Conservation (phyloP, 768 basidiomycete species). For the Rhodocollybia butyracea region DNA sequence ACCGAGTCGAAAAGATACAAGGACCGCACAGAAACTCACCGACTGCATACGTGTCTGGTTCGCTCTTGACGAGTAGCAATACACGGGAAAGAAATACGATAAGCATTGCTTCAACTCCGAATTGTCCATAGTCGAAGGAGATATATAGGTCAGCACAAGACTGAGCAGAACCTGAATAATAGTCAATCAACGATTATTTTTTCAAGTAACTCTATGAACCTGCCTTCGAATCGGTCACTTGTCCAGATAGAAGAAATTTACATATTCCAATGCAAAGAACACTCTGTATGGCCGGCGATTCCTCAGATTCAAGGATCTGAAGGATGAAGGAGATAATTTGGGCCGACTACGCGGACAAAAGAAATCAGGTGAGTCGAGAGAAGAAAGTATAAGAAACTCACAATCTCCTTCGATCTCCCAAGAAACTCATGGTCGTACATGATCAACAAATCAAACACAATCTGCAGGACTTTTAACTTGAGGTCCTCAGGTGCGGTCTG, state of each 20-base stretch:
- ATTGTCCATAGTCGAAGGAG: conserved; percentile 81
- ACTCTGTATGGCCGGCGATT: conserved; percentile 72
- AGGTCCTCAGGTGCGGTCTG: conserved; percentile 74
- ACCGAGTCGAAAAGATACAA: background rate
- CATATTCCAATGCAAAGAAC: conserved; percentile 79
- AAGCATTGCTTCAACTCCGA: conserved; percentile 88
- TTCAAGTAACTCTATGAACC: background rate
- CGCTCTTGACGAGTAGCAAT: conserved; percentile 77
- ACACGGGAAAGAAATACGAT: conserved; percentile 94
- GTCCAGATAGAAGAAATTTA: conserved; percentile 85
- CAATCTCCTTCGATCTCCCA: conserved; percentile 42
- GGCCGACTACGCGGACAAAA: conserved; percentile 22
- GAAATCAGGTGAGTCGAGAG: background rate
- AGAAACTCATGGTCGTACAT: conserved; percentile 84
- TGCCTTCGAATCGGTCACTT: conserved; percentile 76
- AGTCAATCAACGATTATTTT: background rate
- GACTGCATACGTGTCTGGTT: conserved; percentile 71
- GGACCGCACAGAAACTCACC: conserved; percentile 29
- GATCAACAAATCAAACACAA: conserved; percentile 88
- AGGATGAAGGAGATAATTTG: conserved; percentile 46
- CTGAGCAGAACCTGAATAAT: conserved; percentile 25
- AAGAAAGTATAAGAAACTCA: conserved; percentile 22
- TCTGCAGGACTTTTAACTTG: conserved; percentile 74
- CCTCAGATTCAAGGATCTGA: conserved; percentile 57
- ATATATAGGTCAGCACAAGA: conserved; percentile 66